Evolutionary conservation across 1,284 basidiomycete species (phyloP).

Genomic region (Coniferiporia weirii): DNA sequence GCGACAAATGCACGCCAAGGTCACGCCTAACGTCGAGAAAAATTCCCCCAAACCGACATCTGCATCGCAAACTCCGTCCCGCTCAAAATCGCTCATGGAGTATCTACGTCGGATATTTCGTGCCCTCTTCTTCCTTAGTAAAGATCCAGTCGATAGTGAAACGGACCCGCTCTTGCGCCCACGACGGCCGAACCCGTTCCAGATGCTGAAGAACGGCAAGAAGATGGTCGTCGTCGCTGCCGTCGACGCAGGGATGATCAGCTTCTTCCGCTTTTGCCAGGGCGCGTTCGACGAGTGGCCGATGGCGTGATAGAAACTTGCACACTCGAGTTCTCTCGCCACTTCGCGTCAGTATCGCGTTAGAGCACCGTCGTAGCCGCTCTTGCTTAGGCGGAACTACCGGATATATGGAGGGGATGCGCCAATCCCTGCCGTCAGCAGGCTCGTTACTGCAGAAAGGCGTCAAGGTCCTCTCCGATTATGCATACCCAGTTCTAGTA

Average conservation of each 20-base stretch:
- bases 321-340: too few relatives aligned
- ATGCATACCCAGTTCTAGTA: too few relatives aligned
- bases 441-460: too few relatives aligned
- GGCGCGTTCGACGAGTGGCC: conserved; percentile 82
- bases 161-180: not conserved
- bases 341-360: too few relatives aligned
- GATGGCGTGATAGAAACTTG: conserved; percentile 38
- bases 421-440: too few relatives aligned
- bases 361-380: too few relatives aligned
- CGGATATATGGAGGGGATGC: too few relatives aligned
- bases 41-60: conserved; percentile 8
- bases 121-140: not conserved
- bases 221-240: conserved; percentile 84
- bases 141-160: not conserved
- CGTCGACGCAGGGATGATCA: conserved; percentile 85
- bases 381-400: too few relatives aligned
- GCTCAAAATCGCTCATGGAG: conserved; percentile 9
- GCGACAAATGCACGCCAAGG: conserved; percentile 27
- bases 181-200: conserved; percentile 59
- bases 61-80: conserved; percentile 27
- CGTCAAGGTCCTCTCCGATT: too few relatives aligned
- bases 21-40: conserved; percentile 16
- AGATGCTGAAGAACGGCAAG: conserved; percentile 78
- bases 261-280: conserved; percentile 86
- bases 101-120: not conserved